Evolutionary conservation across 768 basidiomycete genomes (phyloP).

Genomic region (Cyclocybe aegerita): DNA sequence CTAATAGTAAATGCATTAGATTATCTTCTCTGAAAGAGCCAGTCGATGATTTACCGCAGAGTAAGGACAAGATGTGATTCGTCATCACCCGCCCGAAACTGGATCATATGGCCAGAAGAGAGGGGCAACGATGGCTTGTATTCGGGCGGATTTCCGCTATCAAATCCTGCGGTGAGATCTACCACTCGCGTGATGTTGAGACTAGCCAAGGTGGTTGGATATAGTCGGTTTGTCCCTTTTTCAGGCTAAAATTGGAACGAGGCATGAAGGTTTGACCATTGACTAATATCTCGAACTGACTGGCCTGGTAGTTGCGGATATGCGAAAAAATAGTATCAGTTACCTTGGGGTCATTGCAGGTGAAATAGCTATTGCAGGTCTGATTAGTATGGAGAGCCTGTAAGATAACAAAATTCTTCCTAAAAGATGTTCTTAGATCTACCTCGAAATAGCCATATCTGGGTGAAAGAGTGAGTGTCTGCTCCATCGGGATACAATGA

Average conservation of each 20-base stretch:
- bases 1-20: constrained; percentile 30
- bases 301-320: constrained; percentile 57
- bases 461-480: neutral
- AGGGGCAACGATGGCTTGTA: constrained; percentile 63
- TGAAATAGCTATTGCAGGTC: constrained; percentile 84
- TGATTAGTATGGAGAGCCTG: constrained; percentile 23
- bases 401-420: neutral
- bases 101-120: constrained; percentile 85
- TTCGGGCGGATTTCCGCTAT: constrained; percentile 69
- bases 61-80: constrained; percentile 62
- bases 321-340: constrained; percentile 68
- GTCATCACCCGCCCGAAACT: constrained; percentile 57
- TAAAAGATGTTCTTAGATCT: neutral
- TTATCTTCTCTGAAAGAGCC: neutral
- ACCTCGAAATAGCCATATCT: constrained; percentile 85
- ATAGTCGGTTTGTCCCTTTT: constrained; percentile 31
- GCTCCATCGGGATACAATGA: neutral
- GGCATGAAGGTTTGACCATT: neutral
- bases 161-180: constrained; percentile 78
- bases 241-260: constrained; percentile 1
- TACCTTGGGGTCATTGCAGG: constrained; percentile 65
- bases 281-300: constrained; percentile 4
- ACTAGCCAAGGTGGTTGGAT: constrained; percentile 62
- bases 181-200: constrained; percentile 61
- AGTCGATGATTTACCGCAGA: constrained; percentile 46